phyloP scores from a whole-genome alignment of 106 monocot species.

The Chionographis japonica region DNA sequence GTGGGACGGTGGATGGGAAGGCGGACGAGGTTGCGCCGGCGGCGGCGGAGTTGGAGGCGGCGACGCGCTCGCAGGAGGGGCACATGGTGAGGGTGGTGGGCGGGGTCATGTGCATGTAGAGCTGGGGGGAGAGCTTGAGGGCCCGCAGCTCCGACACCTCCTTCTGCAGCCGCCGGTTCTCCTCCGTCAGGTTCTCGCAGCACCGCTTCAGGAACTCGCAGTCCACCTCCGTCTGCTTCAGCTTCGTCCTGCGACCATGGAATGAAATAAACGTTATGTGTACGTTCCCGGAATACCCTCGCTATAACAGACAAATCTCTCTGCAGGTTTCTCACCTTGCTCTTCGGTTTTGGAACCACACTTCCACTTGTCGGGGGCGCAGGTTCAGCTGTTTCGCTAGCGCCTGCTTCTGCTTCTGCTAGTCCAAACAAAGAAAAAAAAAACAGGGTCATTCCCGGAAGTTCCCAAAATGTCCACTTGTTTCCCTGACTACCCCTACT shows the following conservation, averaged over 20 bases:
- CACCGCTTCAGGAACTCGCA: constrained; percentile 89
- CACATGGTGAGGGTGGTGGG: constrained; percentile 98
- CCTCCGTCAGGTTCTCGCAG: constrained; percentile 92
- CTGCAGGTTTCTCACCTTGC: constrained; percentile 39
- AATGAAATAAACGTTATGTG: background rate
- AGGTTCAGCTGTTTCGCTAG: constrained; percentile 66
- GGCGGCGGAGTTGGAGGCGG: constrained; percentile 20
- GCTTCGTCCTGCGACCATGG: constrained; percentile 58
- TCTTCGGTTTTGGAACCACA: constrained; percentile 87
- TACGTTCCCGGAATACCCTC: background rate
- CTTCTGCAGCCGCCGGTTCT: constrained; percentile 87
- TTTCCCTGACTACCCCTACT: too few relatives aligned
- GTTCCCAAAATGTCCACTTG: background rate
- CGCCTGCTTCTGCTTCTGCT: constrained; percentile 77
- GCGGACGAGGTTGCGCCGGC: background rate
- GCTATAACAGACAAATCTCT: background rate
- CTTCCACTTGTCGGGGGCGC: constrained; percentile 75
- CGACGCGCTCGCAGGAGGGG: constrained; percentile 85
- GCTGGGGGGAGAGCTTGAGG: constrained; percentile 83
- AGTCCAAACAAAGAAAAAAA: background rate
- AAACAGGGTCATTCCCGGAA: background rate
- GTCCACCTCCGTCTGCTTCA: constrained; percentile 98
- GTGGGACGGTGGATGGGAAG: background rate
- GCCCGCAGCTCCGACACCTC: constrained; percentile 90
- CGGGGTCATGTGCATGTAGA: constrained; percentile 89